phyloP scores from a whole-genome alignment of 345 rosid genomes.

The Acer saccharum region DNA sequence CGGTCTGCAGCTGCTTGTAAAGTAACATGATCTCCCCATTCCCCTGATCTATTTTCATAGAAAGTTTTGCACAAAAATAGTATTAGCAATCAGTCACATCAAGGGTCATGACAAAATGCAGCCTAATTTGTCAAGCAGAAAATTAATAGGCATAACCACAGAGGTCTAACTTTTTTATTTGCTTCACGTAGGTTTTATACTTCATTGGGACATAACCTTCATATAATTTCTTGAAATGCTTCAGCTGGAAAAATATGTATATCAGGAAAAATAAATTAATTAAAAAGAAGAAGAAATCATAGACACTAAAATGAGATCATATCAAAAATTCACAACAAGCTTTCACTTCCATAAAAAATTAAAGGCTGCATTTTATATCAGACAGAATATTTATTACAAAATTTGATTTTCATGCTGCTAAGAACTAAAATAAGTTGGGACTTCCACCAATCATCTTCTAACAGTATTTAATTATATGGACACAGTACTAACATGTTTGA shows the following conservation, averaged over 20 bases:
- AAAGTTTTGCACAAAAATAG: slow-evolving; percentile 28
- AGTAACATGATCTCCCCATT: slow-evolving; percentile 98
- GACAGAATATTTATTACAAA: neutral
- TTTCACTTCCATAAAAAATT: neutral
- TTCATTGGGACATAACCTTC: slow-evolving; percentile 91
- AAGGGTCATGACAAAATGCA: slow-evolving; percentile 10
- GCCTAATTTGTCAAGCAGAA: slow-evolving; percentile 18
- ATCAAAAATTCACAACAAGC: neutral
- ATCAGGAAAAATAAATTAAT: neutral
- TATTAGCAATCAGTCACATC: slow-evolving; percentile 16
- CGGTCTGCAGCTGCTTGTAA: slow-evolving; percentile 97
- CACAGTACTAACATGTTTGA: neutral
- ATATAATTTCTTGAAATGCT: slow-evolving; percentile 65
- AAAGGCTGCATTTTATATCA: neutral
- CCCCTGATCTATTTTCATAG: slow-evolving; percentile 59
- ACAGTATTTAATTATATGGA: neutral
- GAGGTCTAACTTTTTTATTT: slow-evolving; percentile 82
- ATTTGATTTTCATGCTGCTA: neutral
- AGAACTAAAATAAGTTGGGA: neutral
- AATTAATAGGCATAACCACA: slow-evolving; percentile 28
- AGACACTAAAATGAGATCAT: neutral
- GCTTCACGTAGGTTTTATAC: slow-evolving; percentile 76
- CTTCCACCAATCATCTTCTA: neutral
- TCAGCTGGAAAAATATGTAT: slow-evolving; percentile 53
- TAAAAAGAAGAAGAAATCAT: neutral